Conservation (phyloP, 768 basidiomycete genomes). For the Suillus ampliporus region DNA sequence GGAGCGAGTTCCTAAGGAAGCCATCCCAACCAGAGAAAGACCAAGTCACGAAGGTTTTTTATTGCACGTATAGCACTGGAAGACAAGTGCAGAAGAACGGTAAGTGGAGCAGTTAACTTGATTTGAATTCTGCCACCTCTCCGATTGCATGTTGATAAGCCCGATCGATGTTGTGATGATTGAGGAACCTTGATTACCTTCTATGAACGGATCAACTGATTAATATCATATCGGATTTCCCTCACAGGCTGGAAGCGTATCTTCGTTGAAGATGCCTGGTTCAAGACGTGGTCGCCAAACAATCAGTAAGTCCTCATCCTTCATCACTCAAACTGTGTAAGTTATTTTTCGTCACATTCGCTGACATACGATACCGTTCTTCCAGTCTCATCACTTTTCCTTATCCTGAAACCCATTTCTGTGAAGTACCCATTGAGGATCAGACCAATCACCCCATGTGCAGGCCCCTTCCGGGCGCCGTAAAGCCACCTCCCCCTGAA, state of each 20-base stretch:
- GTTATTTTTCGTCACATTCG: neutral
- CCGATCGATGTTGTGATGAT: neutral
- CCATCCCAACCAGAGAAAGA: slow-evolving; percentile 37
- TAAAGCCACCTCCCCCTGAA: slow-evolving; percentile 32
- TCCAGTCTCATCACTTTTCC: slow-evolving; percentile 41
- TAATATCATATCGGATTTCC: slow-evolving; percentile 7
- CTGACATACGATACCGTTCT: neutral
- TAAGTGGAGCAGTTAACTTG: slow-evolving; percentile 25
- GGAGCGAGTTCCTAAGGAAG: slow-evolving; percentile 43
- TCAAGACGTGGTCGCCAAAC: slow-evolving; percentile 32
- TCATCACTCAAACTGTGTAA: neutral
- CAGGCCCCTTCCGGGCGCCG: slow-evolving; percentile 46
- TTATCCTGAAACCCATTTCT: slow-evolving; percentile 46
- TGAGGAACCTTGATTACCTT: neutral
- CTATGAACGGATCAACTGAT: neutral
- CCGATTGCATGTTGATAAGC: neutral
- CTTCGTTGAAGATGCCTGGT: slow-evolving; percentile 50
- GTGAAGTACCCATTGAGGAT: slow-evolving; percentile 46
- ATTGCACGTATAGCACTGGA: slow-evolving; percentile 43
- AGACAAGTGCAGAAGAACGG: slow-evolving; percentile 52
- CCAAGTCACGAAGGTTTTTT: slow-evolving; percentile 42
- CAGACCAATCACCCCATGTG: slow-evolving; percentile 45
- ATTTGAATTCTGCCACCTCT: neutral
- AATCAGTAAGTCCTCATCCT: slow-evolving; percentile 29
- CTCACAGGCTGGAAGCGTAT: slow-evolving; percentile 53